A percentile compares a stretch with the other conserved stretches of the same genome.
These are phyloP conservation scores for Alloascoidea africana DNA, from an alignment of 805 yeast species.

Conservation along the genomic window DNA sequence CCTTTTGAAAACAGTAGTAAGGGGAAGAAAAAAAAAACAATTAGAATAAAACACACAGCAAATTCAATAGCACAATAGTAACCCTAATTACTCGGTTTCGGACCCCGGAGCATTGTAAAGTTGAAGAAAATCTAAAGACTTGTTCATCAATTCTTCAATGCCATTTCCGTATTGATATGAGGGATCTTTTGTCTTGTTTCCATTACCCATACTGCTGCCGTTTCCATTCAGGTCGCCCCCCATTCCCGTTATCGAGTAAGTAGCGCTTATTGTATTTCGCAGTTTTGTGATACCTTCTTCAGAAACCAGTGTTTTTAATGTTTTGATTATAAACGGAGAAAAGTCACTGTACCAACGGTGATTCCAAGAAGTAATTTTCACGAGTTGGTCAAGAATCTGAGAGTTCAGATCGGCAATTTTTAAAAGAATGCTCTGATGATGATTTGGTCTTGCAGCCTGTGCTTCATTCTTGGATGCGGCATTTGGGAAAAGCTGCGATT, in stretches of 20 bases:
- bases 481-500: too few relatives aligned
- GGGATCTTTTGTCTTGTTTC: neutral
- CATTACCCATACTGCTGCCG: neutral
- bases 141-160: neutral
- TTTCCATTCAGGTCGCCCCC: too few relatives aligned
- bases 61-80: neutral
- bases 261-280: slow-evolving; percentile 34
- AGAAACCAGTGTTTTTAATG: slow-evolving; percentile 26
- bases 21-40: too few relatives aligned
- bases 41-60: neutral
- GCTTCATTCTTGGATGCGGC: too few relatives aligned
- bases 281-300: slow-evolving; percentile 40
- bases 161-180: neutral
- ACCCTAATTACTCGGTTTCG: neutral
- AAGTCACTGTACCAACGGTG: slow-evolving; percentile 96
- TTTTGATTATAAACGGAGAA: slow-evolving; percentile 43
- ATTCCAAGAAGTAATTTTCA: slow-evolving; percentile 88
- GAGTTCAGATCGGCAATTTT: neutral
- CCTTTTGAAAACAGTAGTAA: too few relatives aligned
- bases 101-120: neutral
- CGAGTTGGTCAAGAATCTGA: slow-evolving; percentile 13
- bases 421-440: too few relatives aligned
- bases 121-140: neutral
- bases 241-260: too few relatives aligned
- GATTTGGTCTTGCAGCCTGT: too few relatives aligned